Evolutionary conservation across 1,284 basidiomycete genomes (phyloP).

Genomic region (Puccinia horiana): DNA sequence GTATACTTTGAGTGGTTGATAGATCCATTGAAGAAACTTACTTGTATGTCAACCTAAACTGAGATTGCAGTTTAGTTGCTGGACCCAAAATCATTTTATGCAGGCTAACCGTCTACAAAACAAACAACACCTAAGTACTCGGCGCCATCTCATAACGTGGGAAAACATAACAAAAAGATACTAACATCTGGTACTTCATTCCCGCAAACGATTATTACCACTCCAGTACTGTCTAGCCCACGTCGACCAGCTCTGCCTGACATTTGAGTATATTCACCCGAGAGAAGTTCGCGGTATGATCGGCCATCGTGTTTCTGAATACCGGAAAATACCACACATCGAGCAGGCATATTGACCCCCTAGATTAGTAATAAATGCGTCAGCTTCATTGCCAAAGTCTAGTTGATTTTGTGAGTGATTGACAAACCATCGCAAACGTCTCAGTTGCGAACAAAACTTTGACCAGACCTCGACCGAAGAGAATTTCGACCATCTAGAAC

Average conservation of each 20-base stretch:
- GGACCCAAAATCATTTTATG: conserved; percentile 89
- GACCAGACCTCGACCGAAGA: conserved; percentile 92
- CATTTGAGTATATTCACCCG: conserved; percentile 79
- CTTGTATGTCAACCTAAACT: conserved; percentile 97
- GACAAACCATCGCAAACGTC: conserved; percentile 92
- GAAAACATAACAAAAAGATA: neutral
- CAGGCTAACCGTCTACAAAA: conserved; percentile 69
- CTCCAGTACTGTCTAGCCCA: conserved; percentile 91
- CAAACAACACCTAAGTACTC: neutral
- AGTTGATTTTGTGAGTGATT: neutral
- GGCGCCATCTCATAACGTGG: neutral
- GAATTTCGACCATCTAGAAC: conserved; percentile 82
- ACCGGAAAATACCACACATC: conserved; percentile 91
- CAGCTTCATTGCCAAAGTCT: neutral
- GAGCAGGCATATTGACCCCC: conserved; percentile 99
- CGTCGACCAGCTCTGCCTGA: conserved; percentile 94
- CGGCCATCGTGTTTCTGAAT: conserved; percentile 95
- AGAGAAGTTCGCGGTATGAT: conserved; percentile 73
- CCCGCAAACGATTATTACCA: conserved; percentile 81
- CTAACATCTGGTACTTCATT: conserved; percentile 83
- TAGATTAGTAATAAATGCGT: conserved; percentile 57
- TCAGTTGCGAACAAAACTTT: conserved; percentile 98
- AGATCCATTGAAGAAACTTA: neutral
- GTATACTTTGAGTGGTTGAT: neutral
- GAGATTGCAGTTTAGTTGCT: conserved; percentile 88